phyloP scores from a whole-genome alignment of 345 rosid species.

The Gossypium mustelinum region DNA sequence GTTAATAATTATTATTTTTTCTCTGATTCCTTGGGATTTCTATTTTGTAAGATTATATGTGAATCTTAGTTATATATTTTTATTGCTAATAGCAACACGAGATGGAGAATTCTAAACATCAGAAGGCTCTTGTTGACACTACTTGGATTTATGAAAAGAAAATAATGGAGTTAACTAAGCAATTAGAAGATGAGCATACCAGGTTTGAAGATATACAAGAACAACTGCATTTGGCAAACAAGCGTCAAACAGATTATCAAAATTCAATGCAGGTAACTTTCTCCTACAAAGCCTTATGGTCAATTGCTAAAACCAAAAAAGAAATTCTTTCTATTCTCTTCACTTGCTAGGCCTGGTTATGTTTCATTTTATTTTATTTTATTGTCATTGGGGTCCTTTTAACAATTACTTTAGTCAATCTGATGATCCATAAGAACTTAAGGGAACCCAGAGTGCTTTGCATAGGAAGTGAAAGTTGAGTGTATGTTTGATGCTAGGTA shows the following conservation, averaged over 20 bases:
- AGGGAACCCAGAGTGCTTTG: neutral
- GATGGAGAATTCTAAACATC: slow-evolving; percentile 47
- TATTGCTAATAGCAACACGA: slow-evolving; percentile 50
- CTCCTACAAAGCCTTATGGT: neutral
- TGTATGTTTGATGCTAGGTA: neutral
- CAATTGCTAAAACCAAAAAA: neutral
- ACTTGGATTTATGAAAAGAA: slow-evolving; percentile 63
- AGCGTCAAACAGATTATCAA: slow-evolving; percentile 46
- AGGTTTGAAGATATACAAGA: slow-evolving; percentile 44
- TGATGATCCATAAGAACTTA: neutral
- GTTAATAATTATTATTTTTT: neutral
- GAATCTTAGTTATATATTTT: slow-evolving; percentile 10
- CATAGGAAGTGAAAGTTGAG: neutral
- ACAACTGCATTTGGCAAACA: slow-evolving; percentile 43
- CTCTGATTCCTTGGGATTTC: neutral
- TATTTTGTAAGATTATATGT: slow-evolving; percentile 8
- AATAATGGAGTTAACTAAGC: slow-evolving; percentile 52
- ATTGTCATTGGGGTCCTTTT: neutral
- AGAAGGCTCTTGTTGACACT: slow-evolving; percentile 67
- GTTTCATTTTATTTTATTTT: neutral
- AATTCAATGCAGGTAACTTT: slow-evolving; percentile 53
- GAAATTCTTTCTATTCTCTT: neutral
- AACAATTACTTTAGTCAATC: neutral
- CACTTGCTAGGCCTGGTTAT: neutral
- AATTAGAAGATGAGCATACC: slow-evolving; percentile 50